Evolutionary conservation across 192 early-diverging fungal species (phyloP).

Genomic region (Coemansia sp.): DNA sequence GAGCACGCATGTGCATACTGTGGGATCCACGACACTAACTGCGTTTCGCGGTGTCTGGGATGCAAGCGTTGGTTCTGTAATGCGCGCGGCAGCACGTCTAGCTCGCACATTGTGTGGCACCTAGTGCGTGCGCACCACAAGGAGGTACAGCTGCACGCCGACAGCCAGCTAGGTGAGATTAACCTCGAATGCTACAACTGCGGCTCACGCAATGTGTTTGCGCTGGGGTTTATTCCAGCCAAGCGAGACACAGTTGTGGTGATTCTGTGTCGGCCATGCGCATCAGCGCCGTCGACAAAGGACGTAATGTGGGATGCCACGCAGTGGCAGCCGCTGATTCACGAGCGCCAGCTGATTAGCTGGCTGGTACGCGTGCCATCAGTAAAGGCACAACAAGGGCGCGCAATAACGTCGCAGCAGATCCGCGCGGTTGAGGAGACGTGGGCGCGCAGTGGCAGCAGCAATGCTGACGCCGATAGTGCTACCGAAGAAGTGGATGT

Average conservation of each 20-base stretch:
- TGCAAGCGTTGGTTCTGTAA: constrained; percentile 99
- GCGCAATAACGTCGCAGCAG: constrained; percentile 77
- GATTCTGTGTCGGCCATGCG: constrained; percentile 91
- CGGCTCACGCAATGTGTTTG: constrained; percentile 89
- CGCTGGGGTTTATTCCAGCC: constrained; percentile 97
- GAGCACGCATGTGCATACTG: constrained; percentile 91
- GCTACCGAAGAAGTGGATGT: constrained; percentile 53
- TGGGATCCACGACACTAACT: constrained; percentile 80
- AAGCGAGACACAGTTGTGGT: constrained; percentile 98
- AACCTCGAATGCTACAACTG: constrained; percentile 98
- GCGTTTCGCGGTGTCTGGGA: constrained; percentile 87
- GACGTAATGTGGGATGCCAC: constrained; percentile 95
- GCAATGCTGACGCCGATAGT: constrained; percentile 61
- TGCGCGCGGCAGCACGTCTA: constrained; percentile 80
- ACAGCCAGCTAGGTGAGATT: constrained; percentile 91
- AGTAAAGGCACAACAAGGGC: constrained; percentile 80
- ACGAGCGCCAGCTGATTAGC: constrained; percentile 87
- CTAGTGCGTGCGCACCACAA: constrained; percentile 90
- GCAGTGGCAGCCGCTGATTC: constrained; percentile 96
- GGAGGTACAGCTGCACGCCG: constrained; percentile 89
- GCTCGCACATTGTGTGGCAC: constrained; percentile 95
- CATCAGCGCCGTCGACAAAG: constrained; percentile 82
- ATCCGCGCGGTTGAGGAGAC: constrained; percentile 85
- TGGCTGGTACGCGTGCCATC: constrained; percentile 94
- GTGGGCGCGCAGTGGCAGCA: constrained; percentile 81